phyloP scores from a whole-genome alignment of 2,329 filamentous ascomycete species.

The Diaporthe australafricana region DNA sequence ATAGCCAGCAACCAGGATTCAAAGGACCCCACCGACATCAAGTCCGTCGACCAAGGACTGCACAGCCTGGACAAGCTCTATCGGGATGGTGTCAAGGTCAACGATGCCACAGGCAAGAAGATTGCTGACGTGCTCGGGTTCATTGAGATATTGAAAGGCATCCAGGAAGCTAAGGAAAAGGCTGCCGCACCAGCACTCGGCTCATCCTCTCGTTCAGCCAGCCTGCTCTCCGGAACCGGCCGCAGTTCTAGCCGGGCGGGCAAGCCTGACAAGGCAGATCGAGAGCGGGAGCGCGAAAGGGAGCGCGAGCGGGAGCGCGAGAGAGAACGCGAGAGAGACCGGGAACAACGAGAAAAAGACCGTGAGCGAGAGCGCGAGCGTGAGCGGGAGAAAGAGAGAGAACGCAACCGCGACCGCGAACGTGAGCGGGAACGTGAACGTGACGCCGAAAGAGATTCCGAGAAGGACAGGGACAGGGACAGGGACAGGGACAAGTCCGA shows the following conservation, averaged over 20 bases:
- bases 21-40: slow-evolving; percentile 48
- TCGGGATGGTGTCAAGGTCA: slow-evolving; percentile 48
- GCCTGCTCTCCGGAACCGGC: slow-evolving; percentile 35
- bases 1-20: slow-evolving; percentile 51
- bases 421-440: slow-evolving; percentile 40
- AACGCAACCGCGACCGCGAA: slow-evolving; percentile 30
- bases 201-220: slow-evolving; percentile 40
- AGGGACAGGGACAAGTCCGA: slow-evolving; percentile 40
- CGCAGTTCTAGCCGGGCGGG: slow-evolving; percentile 38
- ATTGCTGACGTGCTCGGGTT: slow-evolving; percentile 51
- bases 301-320: slow-evolving; percentile 31
- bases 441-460: slow-evolving; percentile 42
- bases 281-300: slow-evolving; percentile 42
- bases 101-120: slow-evolving; percentile 43
- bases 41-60: slow-evolving; percentile 35
- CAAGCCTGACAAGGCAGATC: slow-evolving; percentile 38
- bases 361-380: slow-evolving; percentile 37
- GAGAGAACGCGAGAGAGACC: slow-evolving; percentile 37
- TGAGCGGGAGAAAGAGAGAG: slow-evolving; percentile 24
- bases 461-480: slow-evolving; percentile 40
- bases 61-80: slow-evolving; percentile 44
- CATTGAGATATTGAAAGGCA: slow-evolving; percentile 52
- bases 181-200: slow-evolving; percentile 42
- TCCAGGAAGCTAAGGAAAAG: slow-evolving; percentile 55
- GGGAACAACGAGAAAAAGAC: slow-evolving; percentile 30